A percentile compares a stretch with the other conserved stretches of the same genome.
Conservation (phyloP, 208 protist genomes). For the Novymonas esmeraldas region DNA sequence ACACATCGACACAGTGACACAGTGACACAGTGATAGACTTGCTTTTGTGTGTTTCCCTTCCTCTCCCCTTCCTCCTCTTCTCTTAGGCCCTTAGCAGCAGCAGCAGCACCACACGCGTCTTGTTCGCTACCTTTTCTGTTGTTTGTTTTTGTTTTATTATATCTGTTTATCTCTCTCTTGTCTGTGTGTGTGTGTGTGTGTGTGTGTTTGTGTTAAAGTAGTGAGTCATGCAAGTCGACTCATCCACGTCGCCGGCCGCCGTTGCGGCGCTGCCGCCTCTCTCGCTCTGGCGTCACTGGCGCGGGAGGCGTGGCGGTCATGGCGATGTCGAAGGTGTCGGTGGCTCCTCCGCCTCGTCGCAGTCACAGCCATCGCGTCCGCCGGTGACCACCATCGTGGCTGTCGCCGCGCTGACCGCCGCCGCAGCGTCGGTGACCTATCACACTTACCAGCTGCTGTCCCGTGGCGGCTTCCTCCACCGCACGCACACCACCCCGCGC, state of each 20-base stretch:
- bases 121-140: background rate
- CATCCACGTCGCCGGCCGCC: no score
- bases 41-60: background rate
- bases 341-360: background rate
- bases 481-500: background rate
- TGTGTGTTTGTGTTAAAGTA: background rate
- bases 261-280: no score
- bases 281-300: no score
- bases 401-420: constrained; percentile 14
- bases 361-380: background rate
- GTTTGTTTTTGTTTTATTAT: background rate
- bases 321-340: background rate
- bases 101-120: no score
- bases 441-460: constrained; percentile 5
- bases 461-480: background rate
- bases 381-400: background rate
- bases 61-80: background rate
- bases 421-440: constrained; percentile 9
- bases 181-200: background rate
- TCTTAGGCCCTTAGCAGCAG: no score
- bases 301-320: background rate
- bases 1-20: background rate
- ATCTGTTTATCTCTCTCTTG: background rate
- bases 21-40: background rate
- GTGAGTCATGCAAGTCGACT: no score